phyloP scores from a whole-genome alignment of 305 asterid genomes.

The Vinca major region DNA sequence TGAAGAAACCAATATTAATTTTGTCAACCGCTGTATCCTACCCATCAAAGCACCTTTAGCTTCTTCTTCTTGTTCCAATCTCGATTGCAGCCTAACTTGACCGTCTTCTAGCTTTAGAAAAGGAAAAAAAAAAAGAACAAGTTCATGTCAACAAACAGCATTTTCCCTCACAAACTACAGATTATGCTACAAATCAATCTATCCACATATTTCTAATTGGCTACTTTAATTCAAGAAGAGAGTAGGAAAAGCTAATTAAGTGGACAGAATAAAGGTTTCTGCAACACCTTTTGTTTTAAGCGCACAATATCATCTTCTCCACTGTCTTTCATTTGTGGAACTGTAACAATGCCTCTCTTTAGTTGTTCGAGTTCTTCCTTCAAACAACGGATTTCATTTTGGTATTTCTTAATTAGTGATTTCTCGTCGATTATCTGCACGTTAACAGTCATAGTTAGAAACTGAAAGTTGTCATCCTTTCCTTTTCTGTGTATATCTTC shows the following conservation, averaged over 20 bases:
- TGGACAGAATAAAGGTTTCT: neutral
- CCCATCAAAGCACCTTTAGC: conserved; percentile 96
- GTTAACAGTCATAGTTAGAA: conserved; percentile 22
- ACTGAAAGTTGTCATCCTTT: conserved; percentile 8
- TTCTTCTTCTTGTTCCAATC: conserved; percentile 99
- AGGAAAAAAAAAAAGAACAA: conserved; percentile 7
- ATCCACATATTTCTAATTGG: neutral
- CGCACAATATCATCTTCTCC: conserved; percentile 74
- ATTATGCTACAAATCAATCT: neutral
- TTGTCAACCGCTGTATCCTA: conserved; percentile 92
- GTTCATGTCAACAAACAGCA: neutral
- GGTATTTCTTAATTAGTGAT: conserved; percentile 95
- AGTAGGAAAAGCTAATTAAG: neutral
- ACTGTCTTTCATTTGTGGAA: conserved; percentile 49
- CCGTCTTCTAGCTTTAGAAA: conserved; percentile 88
- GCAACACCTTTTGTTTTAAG: conserved; percentile 81
- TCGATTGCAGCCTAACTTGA: conserved; percentile 91
- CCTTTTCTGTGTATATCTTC: conserved; percentile 11
- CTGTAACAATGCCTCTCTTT: conserved; percentile 74
- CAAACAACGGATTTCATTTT: conserved; percentile 79
- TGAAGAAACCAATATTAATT: conserved; percentile 88
- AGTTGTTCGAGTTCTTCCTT: conserved; percentile 94
- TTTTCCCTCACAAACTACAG: neutral
- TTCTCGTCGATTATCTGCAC: conserved; percentile 95
- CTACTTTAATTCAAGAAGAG: neutral